Evolutionary conservation across 805 yeast genomes (phyloP).

Genomic region (Zygosaccharomyces gambellarensis): DNA sequence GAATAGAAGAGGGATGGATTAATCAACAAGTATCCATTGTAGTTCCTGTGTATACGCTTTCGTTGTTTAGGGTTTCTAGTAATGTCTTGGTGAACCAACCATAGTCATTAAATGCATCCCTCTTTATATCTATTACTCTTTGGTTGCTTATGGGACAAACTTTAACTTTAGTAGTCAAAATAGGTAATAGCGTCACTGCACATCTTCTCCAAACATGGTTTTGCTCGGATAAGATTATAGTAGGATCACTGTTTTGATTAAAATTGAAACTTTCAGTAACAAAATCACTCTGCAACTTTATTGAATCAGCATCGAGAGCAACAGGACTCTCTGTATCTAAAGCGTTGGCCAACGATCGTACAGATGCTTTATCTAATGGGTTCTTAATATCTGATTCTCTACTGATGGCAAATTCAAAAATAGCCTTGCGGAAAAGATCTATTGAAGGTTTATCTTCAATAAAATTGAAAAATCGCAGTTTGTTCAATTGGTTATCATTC

Average conservation of each 20-base stretch:
- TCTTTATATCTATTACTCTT: slow-evolving; percentile 28
- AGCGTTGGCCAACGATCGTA: slow-evolving; percentile 20
- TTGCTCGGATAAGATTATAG: slow-evolving; percentile 21
- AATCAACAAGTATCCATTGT: slow-evolving; percentile 13
- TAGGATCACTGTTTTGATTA: slow-evolving; percentile 12
- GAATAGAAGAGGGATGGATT: neutral
- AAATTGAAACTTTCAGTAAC: slow-evolving; percentile 28
- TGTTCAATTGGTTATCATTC: slow-evolving; percentile 17
- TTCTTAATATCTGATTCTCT: slow-evolving; percentile 19
- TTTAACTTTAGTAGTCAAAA: slow-evolving; percentile 33
- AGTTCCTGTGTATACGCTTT: slow-evolving; percentile 31
- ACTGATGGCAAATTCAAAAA: slow-evolving; percentile 26
- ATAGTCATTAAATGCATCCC: slow-evolving; percentile 27
- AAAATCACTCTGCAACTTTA: slow-evolving; percentile 25
- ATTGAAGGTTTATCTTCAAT: slow-evolving; percentile 17
- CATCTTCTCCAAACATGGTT: slow-evolving; percentile 39
- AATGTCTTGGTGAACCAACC: slow-evolving; percentile 35
- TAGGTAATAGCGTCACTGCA: slow-evolving; percentile 36
- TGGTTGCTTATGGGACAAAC: slow-evolving; percentile 35
- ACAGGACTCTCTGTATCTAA: slow-evolving; percentile 12
- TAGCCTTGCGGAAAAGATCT: slow-evolving; percentile 18
- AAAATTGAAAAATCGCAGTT: slow-evolving; percentile 22
- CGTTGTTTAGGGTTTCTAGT: slow-evolving; percentile 22
- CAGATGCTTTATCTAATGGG: slow-evolving; percentile 26
- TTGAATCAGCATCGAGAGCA: slow-evolving; percentile 5